Conservation (phyloP, 2,329 filamentous ascomycete species). For the Pseudogymnoascus sp. region DNA sequence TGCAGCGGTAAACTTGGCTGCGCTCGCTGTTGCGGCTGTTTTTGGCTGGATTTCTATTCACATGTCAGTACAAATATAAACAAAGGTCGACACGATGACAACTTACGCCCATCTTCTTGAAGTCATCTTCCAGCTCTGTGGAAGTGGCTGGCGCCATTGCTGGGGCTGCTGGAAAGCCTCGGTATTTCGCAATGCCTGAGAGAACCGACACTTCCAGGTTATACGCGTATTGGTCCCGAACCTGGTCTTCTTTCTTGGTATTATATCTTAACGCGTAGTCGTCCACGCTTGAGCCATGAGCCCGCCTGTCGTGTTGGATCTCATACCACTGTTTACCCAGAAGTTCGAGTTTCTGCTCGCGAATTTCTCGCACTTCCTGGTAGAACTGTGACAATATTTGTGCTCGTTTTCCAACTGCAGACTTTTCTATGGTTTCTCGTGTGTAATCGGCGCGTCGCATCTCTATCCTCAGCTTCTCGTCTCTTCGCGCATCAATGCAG, state of each 20-base stretch:
- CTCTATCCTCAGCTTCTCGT: slow-evolving; percentile 64
- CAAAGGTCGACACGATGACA: slow-evolving; percentile 14
- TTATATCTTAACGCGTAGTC: slow-evolving; percentile 80
- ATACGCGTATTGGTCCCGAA: slow-evolving; percentile 81
- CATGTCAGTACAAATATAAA: slow-evolving; percentile 20
- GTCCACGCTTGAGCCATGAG: slow-evolving; percentile 67
- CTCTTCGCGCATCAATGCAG: slow-evolving; percentile 73
- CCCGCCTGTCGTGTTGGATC: slow-evolving; percentile 81
- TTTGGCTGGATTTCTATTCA: slow-evolving; percentile 18
- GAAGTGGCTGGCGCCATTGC: slow-evolving; percentile 65
- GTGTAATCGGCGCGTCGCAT: slow-evolving; percentile 57
- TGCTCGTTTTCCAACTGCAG: slow-evolving; percentile 72
- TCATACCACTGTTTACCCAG: slow-evolving; percentile 89
- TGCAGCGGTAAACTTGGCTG: slow-evolving; percentile 24
- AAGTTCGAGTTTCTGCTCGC: slow-evolving; percentile 71
- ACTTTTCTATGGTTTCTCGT: slow-evolving; percentile 63
- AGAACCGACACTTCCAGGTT: slow-evolving; percentile 91
- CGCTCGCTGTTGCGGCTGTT: slow-evolving; percentile 19
- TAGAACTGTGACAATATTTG: slow-evolving; percentile 88
- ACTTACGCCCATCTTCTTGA: slow-evolving; percentile 82
- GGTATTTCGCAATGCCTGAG: slow-evolving; percentile 85
- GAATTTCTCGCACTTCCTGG: slow-evolving; percentile 74
- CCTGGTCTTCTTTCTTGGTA: slow-evolving; percentile 65
- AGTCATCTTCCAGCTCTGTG: slow-evolving; percentile 74
- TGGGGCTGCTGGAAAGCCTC: slow-evolving; percentile 94